Conservation (phyloP, 2,329 filamentous ascomycete species). For the Aspergillus ochraceoroseus region DNA sequence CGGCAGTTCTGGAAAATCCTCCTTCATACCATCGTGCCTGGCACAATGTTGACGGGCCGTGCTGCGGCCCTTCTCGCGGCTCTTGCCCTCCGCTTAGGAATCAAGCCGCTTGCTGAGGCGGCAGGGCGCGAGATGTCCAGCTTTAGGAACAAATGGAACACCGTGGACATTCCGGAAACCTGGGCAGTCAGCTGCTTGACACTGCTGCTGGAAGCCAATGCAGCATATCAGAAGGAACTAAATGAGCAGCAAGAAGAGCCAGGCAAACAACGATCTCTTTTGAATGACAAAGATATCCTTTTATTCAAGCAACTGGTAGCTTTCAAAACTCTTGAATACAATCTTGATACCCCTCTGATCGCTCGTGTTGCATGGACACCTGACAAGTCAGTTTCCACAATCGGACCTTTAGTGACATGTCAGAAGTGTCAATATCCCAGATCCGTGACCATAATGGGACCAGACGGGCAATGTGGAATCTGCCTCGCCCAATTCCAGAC, state of each 20-base stretch:
- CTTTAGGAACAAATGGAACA: slow-evolving; percentile 47
- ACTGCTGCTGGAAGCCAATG: slow-evolving; percentile 48
- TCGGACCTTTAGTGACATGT: slow-evolving; percentile 46
- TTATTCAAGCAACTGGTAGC: slow-evolving; percentile 46
- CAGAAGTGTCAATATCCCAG: slow-evolving; percentile 44
- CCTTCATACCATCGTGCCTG: slow-evolving; percentile 47
- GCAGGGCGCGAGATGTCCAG: slow-evolving; percentile 44
- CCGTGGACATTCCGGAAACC: slow-evolving; percentile 47
- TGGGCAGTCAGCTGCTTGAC: slow-evolving; percentile 47
- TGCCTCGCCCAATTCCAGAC: slow-evolving; percentile 32
- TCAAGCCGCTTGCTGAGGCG: slow-evolving; percentile 39
- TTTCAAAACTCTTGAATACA: slow-evolving; percentile 46
- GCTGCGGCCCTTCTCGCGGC: slow-evolving; percentile 48
- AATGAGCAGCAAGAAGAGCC: not conserved
- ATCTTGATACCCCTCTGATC: slow-evolving; percentile 44
- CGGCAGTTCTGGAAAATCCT: slow-evolving; percentile 48
- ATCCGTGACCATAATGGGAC: slow-evolving; percentile 49
- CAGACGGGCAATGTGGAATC: slow-evolving; percentile 40
- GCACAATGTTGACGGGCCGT: slow-evolving; percentile 46
- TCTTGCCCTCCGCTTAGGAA: slow-evolving; percentile 48
- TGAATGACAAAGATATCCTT: not conserved
- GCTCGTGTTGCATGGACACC: slow-evolving; percentile 47
- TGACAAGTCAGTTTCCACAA: slow-evolving; percentile 40
- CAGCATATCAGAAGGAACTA: slow-evolving; percentile 26
- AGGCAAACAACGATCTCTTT: not conserved